A percentile compares a stretch with the other conserved stretches of the same genome.
Conservation (phyloP, 2,329 filamentous ascomycete genomes). For the Claviceps sp. region DNA sequence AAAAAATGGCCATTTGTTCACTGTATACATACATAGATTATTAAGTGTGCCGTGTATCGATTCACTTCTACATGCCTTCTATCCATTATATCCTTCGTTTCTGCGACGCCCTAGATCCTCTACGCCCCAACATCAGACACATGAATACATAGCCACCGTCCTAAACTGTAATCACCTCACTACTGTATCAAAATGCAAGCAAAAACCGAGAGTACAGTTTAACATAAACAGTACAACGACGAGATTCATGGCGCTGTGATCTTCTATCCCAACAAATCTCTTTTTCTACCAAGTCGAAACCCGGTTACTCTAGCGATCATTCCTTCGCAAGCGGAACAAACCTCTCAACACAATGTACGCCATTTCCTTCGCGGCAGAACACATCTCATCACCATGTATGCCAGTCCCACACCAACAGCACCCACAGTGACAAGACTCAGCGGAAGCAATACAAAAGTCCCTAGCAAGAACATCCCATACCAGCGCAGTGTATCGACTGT, state of each 20-base stretch:
- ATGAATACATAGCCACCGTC: not conserved
- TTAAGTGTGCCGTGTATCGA: not conserved
- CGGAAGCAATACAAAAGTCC: conserved; percentile 34
- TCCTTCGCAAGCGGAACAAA: no score
- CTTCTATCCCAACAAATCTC: not conserved
- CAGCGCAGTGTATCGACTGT: conserved; percentile 28
- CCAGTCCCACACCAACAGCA: conserved; percentile 20
- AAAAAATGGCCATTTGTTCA: not conserved
- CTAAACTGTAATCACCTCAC: not conserved
- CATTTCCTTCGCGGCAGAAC: conserved; percentile 6
- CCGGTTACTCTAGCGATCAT: no score
- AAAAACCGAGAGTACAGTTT: not conserved
- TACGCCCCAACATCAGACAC: not conserved
- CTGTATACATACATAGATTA: no score
- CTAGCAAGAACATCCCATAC: conserved; percentile 28
- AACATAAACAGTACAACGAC: conserved; percentile 10
- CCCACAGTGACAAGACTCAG: conserved; percentile 25
- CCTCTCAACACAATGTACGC: no score
- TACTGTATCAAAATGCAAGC: not conserved
- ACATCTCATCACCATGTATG: conserved; percentile 27
- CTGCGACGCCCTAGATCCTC: not conserved
- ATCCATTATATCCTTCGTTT: not conserved
- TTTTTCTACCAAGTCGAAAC: conserved; percentile 13
- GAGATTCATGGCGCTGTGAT: conserved; percentile 14
- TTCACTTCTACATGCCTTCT: conserved; percentile 1